Conservation (phyloP, 352 stramenopile genomes). For the Blastocystis sp. region DNA sequence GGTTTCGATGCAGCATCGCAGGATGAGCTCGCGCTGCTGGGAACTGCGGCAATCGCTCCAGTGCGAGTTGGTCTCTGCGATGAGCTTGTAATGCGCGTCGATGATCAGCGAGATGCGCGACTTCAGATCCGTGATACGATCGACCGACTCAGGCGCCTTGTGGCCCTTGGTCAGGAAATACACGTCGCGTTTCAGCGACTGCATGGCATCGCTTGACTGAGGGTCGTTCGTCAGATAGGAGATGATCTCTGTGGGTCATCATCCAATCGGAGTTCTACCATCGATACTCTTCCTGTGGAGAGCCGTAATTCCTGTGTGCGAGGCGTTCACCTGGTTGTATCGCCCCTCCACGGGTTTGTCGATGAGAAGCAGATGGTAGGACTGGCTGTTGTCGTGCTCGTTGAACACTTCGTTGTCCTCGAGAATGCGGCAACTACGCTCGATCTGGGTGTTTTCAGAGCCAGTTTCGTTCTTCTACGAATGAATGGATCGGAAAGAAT, state of each 20-base stretch:
- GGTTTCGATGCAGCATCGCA: slow-evolving; percentile 24
- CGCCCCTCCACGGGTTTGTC: slow-evolving; percentile 39
- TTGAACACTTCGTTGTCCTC: slow-evolving; percentile 65
- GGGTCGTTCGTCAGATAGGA: neutral
- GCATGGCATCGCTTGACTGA: neutral
- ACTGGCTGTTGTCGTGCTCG: slow-evolving; percentile 15
- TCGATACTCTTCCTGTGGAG: slow-evolving; percentile 32
- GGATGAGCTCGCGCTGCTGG: neutral
- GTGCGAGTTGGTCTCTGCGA: neutral
- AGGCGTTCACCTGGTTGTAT: slow-evolving; percentile 27
- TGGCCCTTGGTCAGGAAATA: neutral
- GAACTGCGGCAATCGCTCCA: neutral
- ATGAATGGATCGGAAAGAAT: neutral
- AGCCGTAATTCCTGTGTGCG: slow-evolving; percentile 4
- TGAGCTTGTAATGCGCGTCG: neutral
- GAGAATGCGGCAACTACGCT: slow-evolving; percentile 42
- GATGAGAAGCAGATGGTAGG: slow-evolving; percentile 28
- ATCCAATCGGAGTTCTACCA: slow-evolving; percentile 6
- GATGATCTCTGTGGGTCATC: slow-evolving; percentile 22
- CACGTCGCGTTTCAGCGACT: neutral
- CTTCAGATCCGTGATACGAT: neutral
- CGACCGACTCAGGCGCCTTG: neutral
- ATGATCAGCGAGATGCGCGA: slow-evolving; percentile 11
- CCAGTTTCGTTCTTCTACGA: neutral
- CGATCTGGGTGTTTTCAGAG: neutral